These are phyloP conservation scores for Blastosporella zonata DNA, from an alignment of 1,284 basidiomycete genomes.

Conservation along the genomic window DNA sequence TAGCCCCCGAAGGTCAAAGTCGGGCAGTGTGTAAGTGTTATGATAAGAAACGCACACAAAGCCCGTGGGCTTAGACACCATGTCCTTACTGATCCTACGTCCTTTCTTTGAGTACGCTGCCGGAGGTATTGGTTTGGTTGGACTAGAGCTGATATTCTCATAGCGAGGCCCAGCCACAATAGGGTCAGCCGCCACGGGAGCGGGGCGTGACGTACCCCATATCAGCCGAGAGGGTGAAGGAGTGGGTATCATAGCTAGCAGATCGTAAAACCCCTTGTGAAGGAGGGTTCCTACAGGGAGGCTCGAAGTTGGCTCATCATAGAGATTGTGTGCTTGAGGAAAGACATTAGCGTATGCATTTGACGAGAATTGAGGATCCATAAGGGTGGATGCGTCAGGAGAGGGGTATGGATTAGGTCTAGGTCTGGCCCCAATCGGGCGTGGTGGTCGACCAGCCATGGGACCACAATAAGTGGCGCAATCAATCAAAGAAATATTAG, in stretches of 20 bases:
- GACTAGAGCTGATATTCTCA: constrained; percentile 44
- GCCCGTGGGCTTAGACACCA: constrained; percentile 80
- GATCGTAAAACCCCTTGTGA: constrained; percentile 86
- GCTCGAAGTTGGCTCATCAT: constrained; percentile 44
- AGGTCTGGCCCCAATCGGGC: constrained; percentile 19
- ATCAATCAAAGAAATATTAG: not conserved
- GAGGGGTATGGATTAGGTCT: constrained; percentile 21
- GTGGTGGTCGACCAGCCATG: constrained; percentile 15
- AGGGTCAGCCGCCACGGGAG: constrained; percentile 28
- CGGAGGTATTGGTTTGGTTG: constrained; percentile 24
- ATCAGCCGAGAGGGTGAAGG: constrained; percentile 63
- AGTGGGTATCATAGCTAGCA: constrained; percentile 75
- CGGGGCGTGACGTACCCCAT: constrained; percentile 42
- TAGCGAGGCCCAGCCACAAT: constrained; percentile 60
- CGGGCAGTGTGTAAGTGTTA: constrained; percentile 19
- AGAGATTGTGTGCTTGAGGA: constrained; percentile 30
- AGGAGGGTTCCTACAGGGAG: constrained; percentile 67
- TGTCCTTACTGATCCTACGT: constrained; percentile 77
- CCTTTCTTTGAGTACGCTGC: constrained; percentile 45
- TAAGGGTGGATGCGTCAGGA: constrained; percentile 37
- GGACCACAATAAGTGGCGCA: not conserved
- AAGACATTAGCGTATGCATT: constrained; percentile 41
- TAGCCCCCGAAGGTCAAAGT: constrained; percentile 19
- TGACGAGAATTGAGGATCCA: constrained; percentile 44
- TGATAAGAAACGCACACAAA: constrained; percentile 67